A percentile compares a stretch with the other conserved stretches of the same genome.
Evolutionary conservation across 192 early-diverging fungal species (phyloP).

Genomic region (Coemansia aciculifera): DNA sequence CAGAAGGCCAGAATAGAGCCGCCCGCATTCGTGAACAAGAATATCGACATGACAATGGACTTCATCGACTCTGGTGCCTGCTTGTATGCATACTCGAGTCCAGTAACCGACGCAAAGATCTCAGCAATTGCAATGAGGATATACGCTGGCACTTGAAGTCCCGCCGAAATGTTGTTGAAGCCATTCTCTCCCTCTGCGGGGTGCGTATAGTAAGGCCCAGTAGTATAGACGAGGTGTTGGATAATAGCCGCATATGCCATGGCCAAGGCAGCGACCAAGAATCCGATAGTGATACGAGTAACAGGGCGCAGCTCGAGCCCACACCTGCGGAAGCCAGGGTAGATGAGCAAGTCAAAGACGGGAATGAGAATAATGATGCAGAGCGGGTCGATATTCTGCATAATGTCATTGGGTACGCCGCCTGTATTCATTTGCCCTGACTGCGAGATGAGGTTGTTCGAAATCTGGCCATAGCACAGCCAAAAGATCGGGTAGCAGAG

Average conservation of each 20-base stretch:
- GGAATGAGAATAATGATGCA: conserved; percentile 60
- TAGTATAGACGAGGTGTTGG: conserved; percentile 61
- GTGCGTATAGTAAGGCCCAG: conserved; percentile 48
- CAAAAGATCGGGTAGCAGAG: conserved; percentile 74
- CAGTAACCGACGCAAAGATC: conserved; percentile 65
- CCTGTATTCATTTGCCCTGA: conserved; percentile 62
- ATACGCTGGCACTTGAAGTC: conserved; percentile 60
- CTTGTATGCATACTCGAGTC: conserved; percentile 68
- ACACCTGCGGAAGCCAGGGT: conserved; percentile 58
- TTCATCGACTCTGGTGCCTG: conserved; percentile 65
- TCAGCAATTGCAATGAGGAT: conserved; percentile 60
- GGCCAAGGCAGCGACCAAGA: conserved; percentile 56
- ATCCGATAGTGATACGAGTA: conserved; percentile 61
- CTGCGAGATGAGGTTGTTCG: conserved; percentile 66
- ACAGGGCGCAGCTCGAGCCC: conserved; percentile 59
- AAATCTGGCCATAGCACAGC: conserved; percentile 69
- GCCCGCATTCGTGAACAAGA: conserved; percentile 60
- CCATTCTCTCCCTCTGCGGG: conserved; percentile 43
- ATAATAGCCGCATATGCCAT: conserved; percentile 64
- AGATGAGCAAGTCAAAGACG: conserved; percentile 58
- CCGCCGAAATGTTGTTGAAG: conserved; percentile 60
- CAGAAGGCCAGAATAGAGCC: conserved; percentile 61
- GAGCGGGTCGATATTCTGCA: conserved; percentile 64
- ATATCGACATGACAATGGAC: conserved; percentile 62
- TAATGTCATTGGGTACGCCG: conserved; percentile 62